A percentile compares a stretch with the other conserved stretches of the same genome.
Conservation (phyloP, 768 basidiomycete species). For the Hortiboletus flavorubellus region DNA sequence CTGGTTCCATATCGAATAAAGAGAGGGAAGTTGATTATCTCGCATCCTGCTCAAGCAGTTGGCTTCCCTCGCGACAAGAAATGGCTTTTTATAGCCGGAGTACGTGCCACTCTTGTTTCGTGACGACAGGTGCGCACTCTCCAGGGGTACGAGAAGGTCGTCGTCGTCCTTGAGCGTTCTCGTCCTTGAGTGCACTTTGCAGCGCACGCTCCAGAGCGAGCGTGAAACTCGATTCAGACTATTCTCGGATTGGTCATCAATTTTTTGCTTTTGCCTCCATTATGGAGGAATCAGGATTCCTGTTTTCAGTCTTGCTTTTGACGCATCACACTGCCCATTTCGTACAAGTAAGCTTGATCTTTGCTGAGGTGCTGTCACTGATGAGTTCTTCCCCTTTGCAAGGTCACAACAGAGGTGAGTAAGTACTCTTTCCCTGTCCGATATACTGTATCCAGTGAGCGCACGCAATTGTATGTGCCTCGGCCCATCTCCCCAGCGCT, state of each 20-base stretch:
- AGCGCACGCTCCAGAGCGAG: conserved; percentile 10
- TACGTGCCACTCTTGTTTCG: background rate
- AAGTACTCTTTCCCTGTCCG: background rate
- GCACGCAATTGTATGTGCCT: no score
- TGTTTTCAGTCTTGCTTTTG: background rate
- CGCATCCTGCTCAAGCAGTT: no score
- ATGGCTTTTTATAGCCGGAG: background rate
- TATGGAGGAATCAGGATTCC: conserved; percentile 5
- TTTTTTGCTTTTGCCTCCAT: conserved; percentile 12
- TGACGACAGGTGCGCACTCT: background rate
- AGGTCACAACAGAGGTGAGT: background rate
- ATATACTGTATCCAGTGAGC: background rate
- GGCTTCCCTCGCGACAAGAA: background rate
- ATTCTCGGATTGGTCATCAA: conserved; percentile 25
- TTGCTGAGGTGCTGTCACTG: background rate
- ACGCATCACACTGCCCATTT: background rate
- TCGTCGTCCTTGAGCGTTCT: background rate
- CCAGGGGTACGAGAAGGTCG: conserved; percentile 22
- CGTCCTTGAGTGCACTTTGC: conserved; percentile 31
- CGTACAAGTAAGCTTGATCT: background rate
- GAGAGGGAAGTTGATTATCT: background rate
- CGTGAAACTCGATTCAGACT: conserved; percentile 35
- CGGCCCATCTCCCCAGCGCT: no score
- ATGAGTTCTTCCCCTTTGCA: background rate
- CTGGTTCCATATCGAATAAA: no score